Percentiles rank a stretch among this genome's conserved stretches.
phyloP scores from a whole-genome alignment of 2,329 filamentous ascomycete species.

The Macrophomina phaseolina region DNA sequence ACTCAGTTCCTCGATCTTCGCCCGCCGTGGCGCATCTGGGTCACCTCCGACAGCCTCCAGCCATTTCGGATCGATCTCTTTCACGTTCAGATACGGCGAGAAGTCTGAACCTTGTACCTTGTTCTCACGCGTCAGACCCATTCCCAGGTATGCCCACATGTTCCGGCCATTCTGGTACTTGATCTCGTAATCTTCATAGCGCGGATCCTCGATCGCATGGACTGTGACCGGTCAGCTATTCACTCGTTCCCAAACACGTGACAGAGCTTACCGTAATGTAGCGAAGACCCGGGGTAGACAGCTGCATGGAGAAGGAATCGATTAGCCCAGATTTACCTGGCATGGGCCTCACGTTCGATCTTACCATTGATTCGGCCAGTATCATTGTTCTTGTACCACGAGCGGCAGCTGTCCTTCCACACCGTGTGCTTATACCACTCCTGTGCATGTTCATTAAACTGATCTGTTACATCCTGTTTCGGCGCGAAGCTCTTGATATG shows the following conservation, averaged over 20 bases:
- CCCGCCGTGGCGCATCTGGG: conserved; percentile 1
- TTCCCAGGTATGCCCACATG: conserved; percentile 49
- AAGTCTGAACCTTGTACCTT: conserved; percentile 38
- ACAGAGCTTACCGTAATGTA: conserved; percentile 51
- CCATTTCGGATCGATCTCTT: conserved; percentile 53
- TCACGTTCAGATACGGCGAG: conserved; percentile 47
- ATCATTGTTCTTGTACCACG: conserved; percentile 54
- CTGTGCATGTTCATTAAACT: conserved; percentile 52
- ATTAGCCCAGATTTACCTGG: background rate
- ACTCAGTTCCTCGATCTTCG: background rate
- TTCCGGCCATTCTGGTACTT: conserved; percentile 46
- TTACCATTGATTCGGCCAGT: conserved; percentile 42
- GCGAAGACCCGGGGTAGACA: conserved; percentile 57
- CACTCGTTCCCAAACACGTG: too few relatives aligned
- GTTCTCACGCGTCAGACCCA: conserved; percentile 46
- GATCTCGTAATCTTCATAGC: conserved; percentile 54
- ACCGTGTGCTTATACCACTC: conserved; percentile 58
- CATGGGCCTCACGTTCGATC: background rate
- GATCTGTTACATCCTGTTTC: conserved; percentile 48
- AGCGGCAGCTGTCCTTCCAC: conserved; percentile 53
- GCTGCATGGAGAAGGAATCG: conserved; percentile 38
- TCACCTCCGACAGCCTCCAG: conserved; percentile 37
- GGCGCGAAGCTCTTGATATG: conserved; percentile 51
- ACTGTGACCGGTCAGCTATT: conserved; percentile 19
- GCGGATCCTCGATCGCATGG: conserved; percentile 45